These are phyloP conservation scores for Pyrenula massariospora DNA, from an alignment of 495 filamentous ascomycete species.

Conservation along the genomic window DNA sequence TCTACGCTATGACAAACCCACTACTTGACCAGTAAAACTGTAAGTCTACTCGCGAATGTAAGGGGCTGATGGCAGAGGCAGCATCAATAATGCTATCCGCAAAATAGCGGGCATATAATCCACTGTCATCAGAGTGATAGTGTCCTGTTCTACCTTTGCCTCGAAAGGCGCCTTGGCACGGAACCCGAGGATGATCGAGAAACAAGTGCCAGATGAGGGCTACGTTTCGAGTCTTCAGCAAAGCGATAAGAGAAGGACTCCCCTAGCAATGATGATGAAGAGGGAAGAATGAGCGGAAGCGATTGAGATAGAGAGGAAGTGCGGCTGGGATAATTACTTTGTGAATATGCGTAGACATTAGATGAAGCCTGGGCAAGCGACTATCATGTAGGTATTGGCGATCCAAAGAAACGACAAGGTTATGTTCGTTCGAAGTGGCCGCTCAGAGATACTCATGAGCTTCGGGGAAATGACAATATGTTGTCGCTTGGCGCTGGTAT, in stretches of 20 bases:
- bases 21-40: constrained; percentile 29
- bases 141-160: constrained; percentile 25
- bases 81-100: constrained; percentile 12
- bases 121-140: constrained; percentile 19
- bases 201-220: constrained; percentile 16
- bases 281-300: no score
- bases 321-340: no score
- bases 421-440: no score
- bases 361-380: no score
- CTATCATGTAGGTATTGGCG: no score
- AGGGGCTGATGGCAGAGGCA: constrained; percentile 4
- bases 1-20: constrained; percentile 28
- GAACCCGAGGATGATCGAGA: constrained; percentile 25
- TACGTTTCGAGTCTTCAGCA: not conserved
- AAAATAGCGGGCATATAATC: constrained; percentile 29
- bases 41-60: constrained; percentile 16
- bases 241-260: not conserved
- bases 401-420: no score
- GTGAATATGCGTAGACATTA: no score
- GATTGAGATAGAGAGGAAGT: no score
- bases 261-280: not conserved
- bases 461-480: no score
- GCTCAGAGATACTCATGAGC: no score
- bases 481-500: no score
- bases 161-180: constrained; percentile 20